phyloP scores from a whole-genome alignment of 2,329 filamentous ascomycete species.

The Tolypocladium pustulatum region DNA sequence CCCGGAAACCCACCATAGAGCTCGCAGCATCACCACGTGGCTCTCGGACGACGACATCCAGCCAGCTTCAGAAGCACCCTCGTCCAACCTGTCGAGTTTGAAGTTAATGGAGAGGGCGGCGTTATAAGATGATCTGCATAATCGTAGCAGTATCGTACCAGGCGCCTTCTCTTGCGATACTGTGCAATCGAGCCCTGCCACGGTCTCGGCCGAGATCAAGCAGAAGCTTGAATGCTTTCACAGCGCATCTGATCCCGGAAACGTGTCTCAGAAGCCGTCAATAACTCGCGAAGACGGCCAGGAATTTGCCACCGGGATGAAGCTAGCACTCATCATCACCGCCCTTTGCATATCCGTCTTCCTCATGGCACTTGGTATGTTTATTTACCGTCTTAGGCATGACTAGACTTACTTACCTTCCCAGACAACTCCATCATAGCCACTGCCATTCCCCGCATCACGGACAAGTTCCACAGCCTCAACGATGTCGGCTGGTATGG shows the following conservation, averaged over 20 bases:
- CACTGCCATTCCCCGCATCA: constrained; percentile 33
- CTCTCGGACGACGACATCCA: constrained; percentile 13
- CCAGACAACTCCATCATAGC: constrained; percentile 28
- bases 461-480: constrained; percentile 29
- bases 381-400: not conserved
- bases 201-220: constrained; percentile 12
- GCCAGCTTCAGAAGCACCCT: constrained; percentile 11
- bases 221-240: constrained; percentile 15
- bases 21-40: constrained; percentile 12
- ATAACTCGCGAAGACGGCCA: not conserved
- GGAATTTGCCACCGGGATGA: not conserved
- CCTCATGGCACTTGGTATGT: constrained; percentile 26
- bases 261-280: not conserved
- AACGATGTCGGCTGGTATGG: constrained; percentile 41
- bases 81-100: constrained; percentile 10
- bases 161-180: constrained; percentile 6
- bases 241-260: too few relatives aligned
- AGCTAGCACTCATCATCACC: constrained; percentile 17
- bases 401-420: not conserved
- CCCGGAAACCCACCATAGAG: constrained; percentile 10
- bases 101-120: constrained; percentile 10
- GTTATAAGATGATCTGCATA: not conserved
- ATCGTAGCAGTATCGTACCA: not conserved
- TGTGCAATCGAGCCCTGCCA: constrained; percentile 8
- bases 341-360: constrained; percentile 28